phyloP scores from a whole-genome alignment of 177 flowering plant genomes.

The Vitis hybrid region DNA sequence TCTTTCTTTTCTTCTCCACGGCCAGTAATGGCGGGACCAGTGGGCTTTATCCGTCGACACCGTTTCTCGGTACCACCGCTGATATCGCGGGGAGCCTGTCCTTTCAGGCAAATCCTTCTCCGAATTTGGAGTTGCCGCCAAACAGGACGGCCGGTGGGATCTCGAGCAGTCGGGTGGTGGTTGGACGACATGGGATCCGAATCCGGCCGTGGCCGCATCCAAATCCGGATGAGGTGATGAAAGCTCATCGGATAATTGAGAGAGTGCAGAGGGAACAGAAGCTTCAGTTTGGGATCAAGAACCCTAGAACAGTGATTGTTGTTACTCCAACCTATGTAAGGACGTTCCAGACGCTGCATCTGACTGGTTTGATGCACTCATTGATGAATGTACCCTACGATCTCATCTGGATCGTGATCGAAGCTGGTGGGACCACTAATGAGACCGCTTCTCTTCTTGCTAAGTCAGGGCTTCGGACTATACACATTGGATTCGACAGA shows the following conservation, averaged over 20 bases:
- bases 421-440: conserved; percentile 77
- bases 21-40: conserved; percentile 19
- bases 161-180: conserved; percentile 64
- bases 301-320: conserved; percentile 61
- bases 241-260: conserved; percentile 82
- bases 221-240: conserved; percentile 77
- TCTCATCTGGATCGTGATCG: conserved; percentile 87
- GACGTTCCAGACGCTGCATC: conserved; percentile 87
- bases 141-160: conserved; percentile 20
- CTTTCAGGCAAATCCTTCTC: conserved; percentile 10
- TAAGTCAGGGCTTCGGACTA: conserved; percentile 47
- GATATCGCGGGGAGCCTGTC: conserved; percentile 17
- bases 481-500: conserved; percentile 65
- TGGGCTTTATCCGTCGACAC: conserved; percentile 21
- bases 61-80: conserved; percentile 25
- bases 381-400: conserved; percentile 82
- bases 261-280: conserved; percentile 89
- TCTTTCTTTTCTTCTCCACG: conserved; percentile 74
- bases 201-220: conserved; percentile 97
- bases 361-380: conserved; percentile 91
- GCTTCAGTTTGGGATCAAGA: conserved; percentile 71
- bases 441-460: conserved; percentile 70
- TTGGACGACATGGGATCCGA: conserved; percentile 92
- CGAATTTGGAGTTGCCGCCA: conserved; percentile 10
- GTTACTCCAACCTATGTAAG: conserved; percentile 88